Evolutionary conservation across 345 rosid species (phyloP).

Genomic region (Corchorus capsularis): DNA sequence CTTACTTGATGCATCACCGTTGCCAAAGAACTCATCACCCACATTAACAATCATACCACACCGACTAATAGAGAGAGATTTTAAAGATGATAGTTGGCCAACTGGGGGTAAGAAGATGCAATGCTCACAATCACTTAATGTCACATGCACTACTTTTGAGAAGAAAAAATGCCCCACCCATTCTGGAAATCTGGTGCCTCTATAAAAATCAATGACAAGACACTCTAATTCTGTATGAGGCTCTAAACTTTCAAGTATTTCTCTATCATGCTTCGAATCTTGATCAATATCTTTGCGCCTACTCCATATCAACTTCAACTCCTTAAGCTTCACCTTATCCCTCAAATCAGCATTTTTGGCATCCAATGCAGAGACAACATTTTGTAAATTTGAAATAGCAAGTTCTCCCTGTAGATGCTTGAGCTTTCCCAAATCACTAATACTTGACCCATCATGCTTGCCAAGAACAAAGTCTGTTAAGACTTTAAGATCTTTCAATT

Average conservation of each 20-base stretch:
- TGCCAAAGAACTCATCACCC: not conserved
- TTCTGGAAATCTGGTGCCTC: no score
- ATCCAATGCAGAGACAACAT: conserved; percentile 1
- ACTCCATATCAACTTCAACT: not conserved
- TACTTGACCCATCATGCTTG: no score
- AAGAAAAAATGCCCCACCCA: not conserved
- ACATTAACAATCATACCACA: not conserved
- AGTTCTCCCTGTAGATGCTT: conserved; percentile 34
- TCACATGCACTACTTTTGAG: not conserved
- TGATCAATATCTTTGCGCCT: not conserved
- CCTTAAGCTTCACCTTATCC: not conserved
- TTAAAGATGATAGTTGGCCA: no score
- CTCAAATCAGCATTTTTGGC: conserved; percentile 8
- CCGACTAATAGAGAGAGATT: no score
- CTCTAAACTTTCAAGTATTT: conserved; percentile 6
- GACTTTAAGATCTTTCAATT: no score
- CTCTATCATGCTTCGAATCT: not conserved
- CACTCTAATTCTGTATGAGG: conserved; percentile 10
- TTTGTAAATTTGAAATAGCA: conserved; percentile 40
- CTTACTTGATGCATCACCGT: not conserved
- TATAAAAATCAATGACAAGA: not conserved
- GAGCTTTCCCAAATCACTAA: no score
- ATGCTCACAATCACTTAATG: not conserved
- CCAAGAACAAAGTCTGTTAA: no score
- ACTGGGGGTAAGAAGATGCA: not conserved